Conservation (phyloP, 257 asterid species). For the Gardenia jasminoides region DNA sequence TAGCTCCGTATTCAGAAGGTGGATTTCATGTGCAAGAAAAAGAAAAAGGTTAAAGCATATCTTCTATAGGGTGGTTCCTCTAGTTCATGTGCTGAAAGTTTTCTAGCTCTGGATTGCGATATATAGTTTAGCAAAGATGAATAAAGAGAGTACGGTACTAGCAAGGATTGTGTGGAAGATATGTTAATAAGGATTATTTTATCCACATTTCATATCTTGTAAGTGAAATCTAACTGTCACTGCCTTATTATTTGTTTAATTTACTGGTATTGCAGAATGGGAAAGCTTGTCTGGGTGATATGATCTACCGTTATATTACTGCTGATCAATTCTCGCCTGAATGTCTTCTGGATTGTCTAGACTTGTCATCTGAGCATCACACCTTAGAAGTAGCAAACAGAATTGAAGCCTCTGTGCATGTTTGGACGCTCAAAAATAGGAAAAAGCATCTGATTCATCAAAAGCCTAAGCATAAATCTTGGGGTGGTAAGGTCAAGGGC, state of each 20-base stretch:
- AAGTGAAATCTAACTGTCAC: not conserved
- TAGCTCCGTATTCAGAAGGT: no score
- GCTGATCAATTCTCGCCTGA: slow-evolving; percentile 91
- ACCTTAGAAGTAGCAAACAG: slow-evolving; percentile 79
- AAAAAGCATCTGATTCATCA: slow-evolving; percentile 53
- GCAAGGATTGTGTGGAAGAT: no score
- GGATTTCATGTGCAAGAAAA: no score
- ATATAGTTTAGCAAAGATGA: no score
- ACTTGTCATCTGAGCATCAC: slow-evolving; percentile 87
- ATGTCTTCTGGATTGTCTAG: slow-evolving; percentile 80
- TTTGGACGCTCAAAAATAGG: slow-evolving; percentile 72
- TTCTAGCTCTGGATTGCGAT: no score
- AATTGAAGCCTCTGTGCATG: slow-evolving; percentile 89
- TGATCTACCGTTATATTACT: slow-evolving; percentile 73
- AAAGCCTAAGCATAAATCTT: slow-evolving; percentile 57
- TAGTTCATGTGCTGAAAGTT: no score
- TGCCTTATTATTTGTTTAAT: slow-evolving; percentile 1
- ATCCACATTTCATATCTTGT: not conserved
- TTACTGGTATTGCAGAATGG: slow-evolving; percentile 60
- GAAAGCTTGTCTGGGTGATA: slow-evolving; percentile 81
- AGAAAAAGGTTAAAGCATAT: no score
- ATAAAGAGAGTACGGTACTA: no score
- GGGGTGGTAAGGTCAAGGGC: slow-evolving; percentile 91
- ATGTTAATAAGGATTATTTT: not conserved
- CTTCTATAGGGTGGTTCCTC: no score